Percentiles rank a stretch among this genome's conserved stretches.
These are phyloP conservation scores for Malassezia caprae DNA, from an alignment of 1,284 basidiomycete genomes.

Conservation along the genomic window DNA sequence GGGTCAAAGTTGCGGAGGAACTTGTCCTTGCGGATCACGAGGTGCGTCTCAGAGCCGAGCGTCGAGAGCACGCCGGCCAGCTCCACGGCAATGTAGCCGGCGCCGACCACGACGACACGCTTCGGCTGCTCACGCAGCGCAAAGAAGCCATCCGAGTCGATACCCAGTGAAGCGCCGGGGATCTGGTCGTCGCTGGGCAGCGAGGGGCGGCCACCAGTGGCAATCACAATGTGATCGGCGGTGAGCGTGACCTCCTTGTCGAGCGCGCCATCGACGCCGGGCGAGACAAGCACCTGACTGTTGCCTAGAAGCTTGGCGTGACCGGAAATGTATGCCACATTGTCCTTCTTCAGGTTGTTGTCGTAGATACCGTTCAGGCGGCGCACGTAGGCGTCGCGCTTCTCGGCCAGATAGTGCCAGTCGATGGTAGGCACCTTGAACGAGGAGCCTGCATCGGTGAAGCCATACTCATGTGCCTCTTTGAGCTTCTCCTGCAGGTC, in stretches of 20 bases:
- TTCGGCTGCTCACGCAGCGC: slow-evolving; percentile 79
- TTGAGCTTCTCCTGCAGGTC: slow-evolving; percentile 69
- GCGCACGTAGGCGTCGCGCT: slow-evolving; percentile 89
- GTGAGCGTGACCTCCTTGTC: slow-evolving; percentile 51
- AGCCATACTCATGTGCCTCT: slow-evolving; percentile 67
- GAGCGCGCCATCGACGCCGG: slow-evolving; percentile 47
- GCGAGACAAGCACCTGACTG: slow-evolving; percentile 38
- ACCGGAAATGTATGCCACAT: slow-evolving; percentile 78
- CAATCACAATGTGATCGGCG: slow-evolving; percentile 52
- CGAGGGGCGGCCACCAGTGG: slow-evolving; percentile 75
- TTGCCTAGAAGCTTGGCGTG: slow-evolving; percentile 52
- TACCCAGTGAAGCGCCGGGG: slow-evolving; percentile 80
- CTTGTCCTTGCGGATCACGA: slow-evolving; percentile 77
- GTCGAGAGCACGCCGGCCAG: slow-evolving; percentile 46
- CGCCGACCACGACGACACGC: slow-evolving; percentile 84
- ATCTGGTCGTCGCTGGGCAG: slow-evolving; percentile 70
- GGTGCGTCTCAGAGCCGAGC: slow-evolving; percentile 64
- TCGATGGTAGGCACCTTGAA: slow-evolving; percentile 56
- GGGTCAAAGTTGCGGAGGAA: slow-evolving; percentile 90
- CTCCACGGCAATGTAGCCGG: slow-evolving; percentile 95
- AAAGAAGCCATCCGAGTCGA: slow-evolving; percentile 93
- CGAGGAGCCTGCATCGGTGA: slow-evolving; percentile 49
- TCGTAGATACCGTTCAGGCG: slow-evolving; percentile 81
- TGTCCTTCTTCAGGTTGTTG: slow-evolving; percentile 71
- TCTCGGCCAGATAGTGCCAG: slow-evolving; percentile 82